Percentiles rank a stretch among this genome's conserved stretches.
Evolutionary conservation across 768 basidiomycete genomes (phyloP).

Genomic region (Kwoniella shandongensis): DNA sequence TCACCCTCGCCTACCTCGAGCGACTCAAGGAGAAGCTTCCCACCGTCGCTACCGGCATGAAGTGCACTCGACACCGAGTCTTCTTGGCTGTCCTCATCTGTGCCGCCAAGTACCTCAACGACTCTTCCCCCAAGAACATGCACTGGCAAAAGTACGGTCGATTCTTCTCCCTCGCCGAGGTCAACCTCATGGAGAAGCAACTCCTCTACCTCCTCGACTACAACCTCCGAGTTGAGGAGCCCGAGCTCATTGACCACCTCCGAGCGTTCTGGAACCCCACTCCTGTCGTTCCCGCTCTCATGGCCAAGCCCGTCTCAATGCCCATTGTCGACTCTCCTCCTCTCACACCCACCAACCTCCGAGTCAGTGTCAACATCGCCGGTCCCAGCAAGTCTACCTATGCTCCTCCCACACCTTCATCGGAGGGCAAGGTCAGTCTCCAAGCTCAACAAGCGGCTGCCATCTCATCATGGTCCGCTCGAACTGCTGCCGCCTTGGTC

Average conservation of each 20-base stretch:
- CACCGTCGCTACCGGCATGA: constrained; percentile 76
- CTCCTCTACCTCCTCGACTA: constrained; percentile 85
- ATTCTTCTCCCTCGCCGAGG: constrained; percentile 64
- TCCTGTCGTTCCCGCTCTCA: constrained; percentile 11
- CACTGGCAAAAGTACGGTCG: constrained; percentile 82
- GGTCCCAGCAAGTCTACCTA: constrained; percentile 24
- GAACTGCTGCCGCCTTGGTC: constrained; percentile 21
- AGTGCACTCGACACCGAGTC: constrained; percentile 90
- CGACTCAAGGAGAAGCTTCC: constrained; percentile 78
- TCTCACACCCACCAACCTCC: constrained; percentile 30
- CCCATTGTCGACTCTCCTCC: constrained; percentile 22
- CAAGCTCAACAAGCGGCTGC: constrained; percentile 17
- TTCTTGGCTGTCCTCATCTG: constrained; percentile 95
- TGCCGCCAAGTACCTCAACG: constrained; percentile 94
- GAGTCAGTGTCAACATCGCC: constrained; percentile 27
- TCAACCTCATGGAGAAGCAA: constrained; percentile 97
- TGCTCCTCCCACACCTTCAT: constrained; percentile 15
- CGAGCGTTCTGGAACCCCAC: constrained; percentile 59
- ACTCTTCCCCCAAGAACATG: constrained; percentile 78
- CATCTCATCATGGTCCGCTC: constrained; percentile 30
- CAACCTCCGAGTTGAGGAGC: constrained; percentile 84
- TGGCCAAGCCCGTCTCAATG: constrained; percentile 5
- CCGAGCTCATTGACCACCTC: constrained; percentile 65
- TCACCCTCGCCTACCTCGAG: constrained; percentile 88
- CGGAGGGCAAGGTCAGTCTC: constrained; percentile 6